Conservation (phyloP, 139 green algal species). For the Deuterostichococcus epilithicus region DNA sequence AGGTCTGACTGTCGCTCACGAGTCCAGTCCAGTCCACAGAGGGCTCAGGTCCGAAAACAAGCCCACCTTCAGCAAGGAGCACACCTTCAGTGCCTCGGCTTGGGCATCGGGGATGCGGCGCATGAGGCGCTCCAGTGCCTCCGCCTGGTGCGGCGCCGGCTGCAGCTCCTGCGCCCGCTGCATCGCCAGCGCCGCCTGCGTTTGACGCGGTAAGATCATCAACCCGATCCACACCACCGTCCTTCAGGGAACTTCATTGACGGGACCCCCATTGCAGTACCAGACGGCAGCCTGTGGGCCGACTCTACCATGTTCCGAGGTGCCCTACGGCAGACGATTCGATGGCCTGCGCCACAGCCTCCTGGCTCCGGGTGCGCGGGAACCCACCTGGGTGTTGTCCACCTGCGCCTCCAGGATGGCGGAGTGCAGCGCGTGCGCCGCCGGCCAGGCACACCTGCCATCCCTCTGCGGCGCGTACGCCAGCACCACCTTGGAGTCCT, state of each 20-base stretch:
- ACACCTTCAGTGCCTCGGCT: conserved; percentile 22
- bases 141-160: neutral
- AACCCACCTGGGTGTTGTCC: conserved; percentile 30
- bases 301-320: no score
- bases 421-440: conserved; percentile 22
- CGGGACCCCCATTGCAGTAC: no score
- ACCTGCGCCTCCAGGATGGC: conserved; percentile 19
- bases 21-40: no score
- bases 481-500: conserved; percentile 13
- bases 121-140: conserved; percentile 26
- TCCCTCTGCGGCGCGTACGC: conserved; percentile 11
- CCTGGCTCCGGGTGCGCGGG: neutral
- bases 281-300: no score
- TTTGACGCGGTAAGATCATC: no score
- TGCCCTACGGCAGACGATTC: no score
- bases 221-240: no score
- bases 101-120: conserved; percentile 32
- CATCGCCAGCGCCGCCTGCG: conserved; percentile 16
- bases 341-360: no score
- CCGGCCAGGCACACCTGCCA: conserved; percentile 21
- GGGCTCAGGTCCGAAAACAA: no score
- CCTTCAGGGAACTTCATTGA: no score
- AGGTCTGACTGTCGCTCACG: no score
- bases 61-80: neutral
- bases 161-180: conserved; percentile 14